phyloP scores from a whole-genome alignment of 768 basidiomycete genomes.

The Daedaleopsis nitida region DNA sequence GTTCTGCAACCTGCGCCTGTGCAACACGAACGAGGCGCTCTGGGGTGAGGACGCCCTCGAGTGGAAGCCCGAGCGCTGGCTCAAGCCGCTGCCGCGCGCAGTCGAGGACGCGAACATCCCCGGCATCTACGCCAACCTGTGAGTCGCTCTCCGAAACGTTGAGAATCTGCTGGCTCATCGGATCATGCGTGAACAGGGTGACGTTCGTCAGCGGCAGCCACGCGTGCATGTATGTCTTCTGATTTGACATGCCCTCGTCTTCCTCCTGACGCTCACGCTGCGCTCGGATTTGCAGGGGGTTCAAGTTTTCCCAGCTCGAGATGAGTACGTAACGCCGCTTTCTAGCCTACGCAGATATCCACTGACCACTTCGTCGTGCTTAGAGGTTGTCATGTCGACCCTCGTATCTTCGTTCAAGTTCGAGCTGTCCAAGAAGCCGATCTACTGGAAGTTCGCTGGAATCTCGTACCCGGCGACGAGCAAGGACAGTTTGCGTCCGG shows the following conservation, averaged over 20 bases:
- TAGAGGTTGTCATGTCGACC: not conserved
- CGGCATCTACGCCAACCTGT: conserved; percentile 36
- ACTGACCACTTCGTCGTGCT: not conserved
- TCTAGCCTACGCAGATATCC: no score
- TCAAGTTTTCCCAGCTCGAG: conserved; percentile 14
- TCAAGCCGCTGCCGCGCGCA: conserved; percentile 25
- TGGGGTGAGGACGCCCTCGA: conserved; percentile 46
- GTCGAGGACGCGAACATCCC: conserved; percentile 33
- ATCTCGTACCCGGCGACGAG: conserved; percentile 14
- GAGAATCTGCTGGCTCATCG: not conserved
- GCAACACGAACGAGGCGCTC: conserved; percentile 38
- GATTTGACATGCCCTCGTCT: no score
- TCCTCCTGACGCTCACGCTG: not conserved
- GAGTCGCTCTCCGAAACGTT: conserved; percentile 1
- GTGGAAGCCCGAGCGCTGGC: conserved; percentile 49
- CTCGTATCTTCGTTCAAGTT: conserved; percentile 12
- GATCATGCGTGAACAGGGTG: conserved; percentile 30
- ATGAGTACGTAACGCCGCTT: conserved; percentile 7
- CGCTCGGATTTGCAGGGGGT: not conserved
- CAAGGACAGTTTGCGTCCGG: not conserved
- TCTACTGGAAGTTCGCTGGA: conserved; percentile 14
- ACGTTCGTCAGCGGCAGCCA: conserved; percentile 38
- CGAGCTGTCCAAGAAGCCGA: conserved; percentile 7
- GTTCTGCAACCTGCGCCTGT: conserved; percentile 27
- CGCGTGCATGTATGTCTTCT: conserved; percentile 36